These are phyloP conservation scores for Castanea sativa DNA, from an alignment of 306 rosid species.

Conservation along the genomic window DNA sequence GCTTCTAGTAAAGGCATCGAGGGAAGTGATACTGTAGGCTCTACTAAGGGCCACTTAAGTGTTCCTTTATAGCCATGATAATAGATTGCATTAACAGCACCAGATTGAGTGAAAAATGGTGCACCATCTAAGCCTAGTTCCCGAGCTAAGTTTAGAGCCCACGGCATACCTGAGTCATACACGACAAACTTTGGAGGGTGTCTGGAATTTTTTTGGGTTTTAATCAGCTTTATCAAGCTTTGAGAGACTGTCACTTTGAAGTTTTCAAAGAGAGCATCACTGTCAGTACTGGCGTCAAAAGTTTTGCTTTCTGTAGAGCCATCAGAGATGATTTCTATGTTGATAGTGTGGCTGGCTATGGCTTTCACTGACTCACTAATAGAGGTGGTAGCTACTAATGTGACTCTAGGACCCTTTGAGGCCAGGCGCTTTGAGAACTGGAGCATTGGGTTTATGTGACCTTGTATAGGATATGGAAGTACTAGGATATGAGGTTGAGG, in stretches of 20 bases:
- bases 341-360: background rate
- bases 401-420: constrained; percentile 21
- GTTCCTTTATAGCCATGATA: constrained; percentile 1
- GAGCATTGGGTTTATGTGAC: constrained; percentile 33
- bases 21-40: background rate
- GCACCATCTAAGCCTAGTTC: constrained; percentile 23
- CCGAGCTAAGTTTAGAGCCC: constrained; percentile 30
- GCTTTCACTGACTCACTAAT: background rate
- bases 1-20: constrained; percentile 4
- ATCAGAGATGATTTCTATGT: constrained; percentile 23
- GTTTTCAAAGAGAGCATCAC: background rate
- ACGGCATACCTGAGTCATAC: constrained; percentile 26
- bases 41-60: background rate
- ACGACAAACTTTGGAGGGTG: constrained; percentile 10
- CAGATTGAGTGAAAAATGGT: constrained; percentile 27
- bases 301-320: constrained; percentile 4
- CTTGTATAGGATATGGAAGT: constrained; percentile 22
- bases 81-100: constrained; percentile 7
- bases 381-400: constrained; percentile 6
- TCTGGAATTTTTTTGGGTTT: background rate
- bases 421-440: constrained; percentile 30
- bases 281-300: background rate
- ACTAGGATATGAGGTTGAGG: constrained; percentile 2
- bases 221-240: background rate
- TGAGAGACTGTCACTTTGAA: background rate